Evolutionary conservation across 208 protist species (phyloP), one percentile per base, ranked within the genome.

Genomic region (Acanthamoeba triangularis): DNA sequence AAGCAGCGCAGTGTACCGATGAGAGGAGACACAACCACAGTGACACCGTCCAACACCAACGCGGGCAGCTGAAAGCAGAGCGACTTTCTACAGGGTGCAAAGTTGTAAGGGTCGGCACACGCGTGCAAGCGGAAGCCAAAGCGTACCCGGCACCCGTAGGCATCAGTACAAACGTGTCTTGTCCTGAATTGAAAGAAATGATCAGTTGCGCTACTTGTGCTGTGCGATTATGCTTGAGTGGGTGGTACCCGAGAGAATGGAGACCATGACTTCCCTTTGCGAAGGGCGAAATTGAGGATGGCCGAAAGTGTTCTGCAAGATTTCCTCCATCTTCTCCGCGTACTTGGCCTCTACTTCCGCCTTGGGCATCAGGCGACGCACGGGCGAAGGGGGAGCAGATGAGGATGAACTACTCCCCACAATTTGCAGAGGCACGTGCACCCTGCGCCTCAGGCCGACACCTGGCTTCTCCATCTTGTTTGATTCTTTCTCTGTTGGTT

Each of bases 61-160:
- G 97, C 95, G 8, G 97, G 97, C 16, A 98, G 52, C 90, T 98
- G 97, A 88, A 96, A 98, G 44, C 96, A 97, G 1, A 98, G 69
- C 30, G 95, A 97, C 44, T 98, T 98, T 18, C 97, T 96, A 65
- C 16, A 18, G 52, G 2, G 0, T 11, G 14, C 14, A 11, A 16
- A 56, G 52, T 20, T 18, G 10, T 18, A 56, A 56, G 16, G 16
- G 52, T 56, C 52, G 2, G 37, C 72, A 82, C 33, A 20, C 8
- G 41, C 6, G 54, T 74, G 18, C 2, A 5, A 49, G 3, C 16
- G 11, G 59, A 65, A n/a, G 59, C 11, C 14, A n/a, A 30, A 30
- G 25, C 84, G 61, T 76, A 93, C 87, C 90, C 90, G 28, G 90
- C 96, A 59, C 96, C 96, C 37, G 96, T 97, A 37, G 96, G 96